Percentiles rank a stretch among this genome's conserved stretches.
These are phyloP conservation scores for Botryobasidium botryosum DNA, from an alignment of 768 basidiomycete genomes.

Conservation along the genomic window DNA sequence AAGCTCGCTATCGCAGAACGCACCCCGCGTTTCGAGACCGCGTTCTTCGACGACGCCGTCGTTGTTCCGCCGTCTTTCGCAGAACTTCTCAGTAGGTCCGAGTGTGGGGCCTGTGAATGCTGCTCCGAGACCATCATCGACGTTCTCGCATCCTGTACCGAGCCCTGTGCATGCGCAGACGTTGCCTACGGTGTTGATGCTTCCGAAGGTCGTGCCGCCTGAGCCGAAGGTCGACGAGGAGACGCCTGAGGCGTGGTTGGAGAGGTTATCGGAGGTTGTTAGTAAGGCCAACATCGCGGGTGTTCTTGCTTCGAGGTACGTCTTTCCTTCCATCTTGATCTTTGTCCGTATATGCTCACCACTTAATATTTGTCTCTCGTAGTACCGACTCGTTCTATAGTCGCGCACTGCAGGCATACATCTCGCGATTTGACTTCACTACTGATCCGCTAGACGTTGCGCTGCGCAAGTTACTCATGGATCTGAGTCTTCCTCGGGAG, in stretches of 20 bases:
- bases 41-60: no score
- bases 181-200: no score
- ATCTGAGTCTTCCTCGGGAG: conserved; percentile 80
- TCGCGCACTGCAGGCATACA: conserved; percentile 50
- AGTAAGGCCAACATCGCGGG: conserved; percentile 65
- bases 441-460: conserved; percentile 82
- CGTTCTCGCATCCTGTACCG: no score
- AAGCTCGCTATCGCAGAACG: no score
- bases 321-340: background rate
- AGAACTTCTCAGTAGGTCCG: no score
- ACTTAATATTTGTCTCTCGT: background rate
- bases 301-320: conserved; percentile 67
- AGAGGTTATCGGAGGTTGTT: conserved; percentile 43
- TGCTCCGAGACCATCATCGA: no score
- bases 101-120: no score
- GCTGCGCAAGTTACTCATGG: conserved; percentile 75
- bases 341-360: conserved; percentile 9
- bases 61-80: no score
- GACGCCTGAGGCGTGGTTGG: conserved; percentile 51
- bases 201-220: no score
- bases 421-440: conserved; percentile 60
- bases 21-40: no score
- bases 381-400: conserved; percentile 60
- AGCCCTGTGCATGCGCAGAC: no score
- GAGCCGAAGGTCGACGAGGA: no score